phyloP scores from a whole-genome alignment of 2,329 filamentous ascomycete genomes.

The Fusarium sp. region DNA sequence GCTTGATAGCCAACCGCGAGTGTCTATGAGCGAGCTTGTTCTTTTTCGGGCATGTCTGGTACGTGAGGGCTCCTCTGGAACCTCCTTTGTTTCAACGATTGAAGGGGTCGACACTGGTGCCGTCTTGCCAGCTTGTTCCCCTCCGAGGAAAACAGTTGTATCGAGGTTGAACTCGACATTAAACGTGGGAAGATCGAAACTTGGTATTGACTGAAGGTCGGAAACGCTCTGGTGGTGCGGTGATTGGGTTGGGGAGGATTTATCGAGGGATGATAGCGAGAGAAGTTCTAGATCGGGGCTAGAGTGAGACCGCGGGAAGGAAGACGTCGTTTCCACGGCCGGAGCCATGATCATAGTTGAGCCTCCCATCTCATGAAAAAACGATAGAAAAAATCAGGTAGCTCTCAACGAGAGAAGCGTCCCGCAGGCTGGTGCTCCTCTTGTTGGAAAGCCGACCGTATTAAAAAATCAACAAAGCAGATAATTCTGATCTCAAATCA shows the following conservation, averaged over 20 bases:
- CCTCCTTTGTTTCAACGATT: slow-evolving; percentile 37
- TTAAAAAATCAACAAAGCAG: slow-evolving; percentile 32
- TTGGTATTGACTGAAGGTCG: slow-evolving; percentile 26
- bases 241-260: slow-evolving; percentile 34
- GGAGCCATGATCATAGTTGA: slow-evolving; percentile 52
- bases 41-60: slow-evolving; percentile 45
- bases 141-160: slow-evolving; percentile 54
- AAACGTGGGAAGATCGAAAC: slow-evolving; percentile 63
- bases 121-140: slow-evolving; percentile 23
- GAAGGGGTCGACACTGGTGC: slow-evolving; percentile 21
- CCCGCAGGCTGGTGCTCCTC: slow-evolving; percentile 29
- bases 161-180: slow-evolving; percentile 61
- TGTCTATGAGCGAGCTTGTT: slow-evolving; percentile 58
- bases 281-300: slow-evolving; percentile 43
- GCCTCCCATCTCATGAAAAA: slow-evolving; percentile 50
- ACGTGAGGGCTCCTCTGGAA: slow-evolving; percentile 26
- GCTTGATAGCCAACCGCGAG: slow-evolving; percentile 62
- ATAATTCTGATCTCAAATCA: slow-evolving; percentile 34
- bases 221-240: slow-evolving; percentile 31
- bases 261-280: slow-evolving; percentile 43
- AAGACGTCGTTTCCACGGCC: slow-evolving; percentile 46
- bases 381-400: slow-evolving; percentile 12
- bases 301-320: slow-evolving; percentile 49
- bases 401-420: slow-evolving; percentile 34
- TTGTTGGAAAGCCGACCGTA: slow-evolving; percentile 35